phyloP scores from a whole-genome alignment of 1,284 basidiomycete genomes.

The Cryptococcus depauperatus region DNA sequence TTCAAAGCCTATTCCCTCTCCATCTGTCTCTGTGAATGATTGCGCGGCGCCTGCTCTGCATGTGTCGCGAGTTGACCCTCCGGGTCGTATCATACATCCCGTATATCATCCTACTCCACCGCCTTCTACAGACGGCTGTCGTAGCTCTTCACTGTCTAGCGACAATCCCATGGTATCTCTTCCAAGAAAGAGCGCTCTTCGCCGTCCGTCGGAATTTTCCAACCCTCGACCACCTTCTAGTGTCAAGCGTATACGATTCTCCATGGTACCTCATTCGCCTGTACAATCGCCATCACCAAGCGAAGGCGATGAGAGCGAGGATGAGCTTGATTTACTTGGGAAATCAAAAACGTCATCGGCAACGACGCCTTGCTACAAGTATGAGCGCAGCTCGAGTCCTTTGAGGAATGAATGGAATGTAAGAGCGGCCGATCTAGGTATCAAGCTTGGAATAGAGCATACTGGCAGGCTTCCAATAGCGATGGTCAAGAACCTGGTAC shows the following conservation, averaged over 20 bases:
- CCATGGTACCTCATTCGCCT: conserved; percentile 11
- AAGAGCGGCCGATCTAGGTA: conserved; percentile 20
- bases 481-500: conserved; percentile 15
- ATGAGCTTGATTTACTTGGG: conserved; percentile 3
- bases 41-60: too few relatives aligned
- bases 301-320: conserved; percentile 7
- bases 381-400: conserved; percentile 6
- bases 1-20: conserved; percentile 15
- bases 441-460: conserved; percentile 19
- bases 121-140: conserved; percentile 8
- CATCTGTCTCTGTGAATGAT: conserved; percentile 8
- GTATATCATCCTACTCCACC: conserved; percentile 12
- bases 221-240: conserved; percentile 2
- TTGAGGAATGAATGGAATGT: conserved; percentile 16
- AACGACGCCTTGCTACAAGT: conserved; percentile 1
- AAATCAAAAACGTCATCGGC: background rate
- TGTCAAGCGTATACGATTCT: conserved; percentile 19
- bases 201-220: conserved; percentile 9
- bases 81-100: too few relatives aligned
- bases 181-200: conserved; percentile 12
- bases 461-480: conserved; percentile 17
- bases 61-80: too few relatives aligned
- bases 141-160: conserved; percentile 12
- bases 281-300: conserved; percentile 8
- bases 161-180: conserved; percentile 3